Base-by-base conservation (phyloP, 805 yeast genomes). In the Starmerella sirachaensis region DNA sequence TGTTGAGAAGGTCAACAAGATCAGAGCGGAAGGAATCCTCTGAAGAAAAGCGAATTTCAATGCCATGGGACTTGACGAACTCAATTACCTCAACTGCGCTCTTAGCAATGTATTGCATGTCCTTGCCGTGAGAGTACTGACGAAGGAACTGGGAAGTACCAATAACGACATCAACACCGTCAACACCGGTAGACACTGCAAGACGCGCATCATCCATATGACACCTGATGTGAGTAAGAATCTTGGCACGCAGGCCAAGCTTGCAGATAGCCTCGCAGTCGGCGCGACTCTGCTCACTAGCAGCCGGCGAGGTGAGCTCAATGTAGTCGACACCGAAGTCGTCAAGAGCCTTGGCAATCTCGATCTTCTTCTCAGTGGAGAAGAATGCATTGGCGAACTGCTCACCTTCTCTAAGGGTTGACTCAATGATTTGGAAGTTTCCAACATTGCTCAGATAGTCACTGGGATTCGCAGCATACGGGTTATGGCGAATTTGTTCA, bases 181-280 rank as follows among this genome's bases (percentile, higher is more conserved):
- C 97, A 37, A 91, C 98, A 60, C 98, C 97, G 27, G 97, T 88
- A 57, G 83, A 91, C 33, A 88, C 98, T 5, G 98, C 98, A 43
- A 91, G 82, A 54, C 78, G 72, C 40, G 97, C 98, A 56, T 91
- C 98, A 62, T 88, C 97, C 96, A 88, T 88, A 65, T 88, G 96
- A 65, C 98, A 88, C 64, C 97, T 76, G 51, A 91, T 91, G 62
- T 88, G 97, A 34, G 98, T 88, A 51, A 88, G 72, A 48, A 91
- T 84, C 68, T 91, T 88, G 48, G 96, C 88, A 66, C 81, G 84
- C 60, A 88, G 74, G 9, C 97, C 97, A 51, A 91, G 71, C 69
- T 91, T 88, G 72, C 97, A 91, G 52, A 88, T 88, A 42, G 97
- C 96, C 67, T 91, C 97, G 69, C 97, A 88, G 63, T 88, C 98